Evolutionary conservation across 2,329 filamentous ascomycete species (phyloP), one percentile per base, ranked within the genome.

Genomic region (Arthroderma sp.): DNA sequence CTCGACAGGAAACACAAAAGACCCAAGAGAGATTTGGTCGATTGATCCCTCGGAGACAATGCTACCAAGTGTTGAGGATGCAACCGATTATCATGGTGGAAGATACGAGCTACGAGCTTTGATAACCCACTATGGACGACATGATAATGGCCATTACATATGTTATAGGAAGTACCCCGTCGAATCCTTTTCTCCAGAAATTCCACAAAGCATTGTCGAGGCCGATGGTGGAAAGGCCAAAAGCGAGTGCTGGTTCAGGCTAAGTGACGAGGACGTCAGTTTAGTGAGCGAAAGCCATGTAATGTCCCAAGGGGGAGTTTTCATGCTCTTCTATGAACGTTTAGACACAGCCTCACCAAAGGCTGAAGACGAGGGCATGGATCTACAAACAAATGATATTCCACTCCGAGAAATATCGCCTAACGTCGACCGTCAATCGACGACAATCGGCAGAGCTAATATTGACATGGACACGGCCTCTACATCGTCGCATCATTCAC

Each of bases 291-390:
- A 94, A 59, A 73, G 80, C 7, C 73, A 75, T 29, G 84, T 94
- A 0, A 67, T 91, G 42, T 73, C 71, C 2, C 82, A 94, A 53
- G 80, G 80, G 0, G 86, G 86, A 1, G 89, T 88, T 0, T 96
- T 96, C 59, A 96, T 98, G 89, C 73, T 96, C 1, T 96, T 96
- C 61, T 98, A 96, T 61, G 89, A 98, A 59, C 77, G 76, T 39
- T 68, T 83, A 27, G 78, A 82, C 4, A 9, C 33, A 15, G 15
- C 15, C 15, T 22, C 15, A 22, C 15, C 15, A 3, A 22, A 22
- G 15, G 15, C 15, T 22, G 15, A 22, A 22, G 3, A 22, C 15
- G 15, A 22, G 15, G 15, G 15, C 15, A 22, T 22, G 15, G 15
- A 22, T 22, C 15, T 22, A 3, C 15, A 22, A 22, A 22, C 15